Base-by-base conservation (phyloP, 257 asterid species). In the Capsicum pubescens region DNA sequence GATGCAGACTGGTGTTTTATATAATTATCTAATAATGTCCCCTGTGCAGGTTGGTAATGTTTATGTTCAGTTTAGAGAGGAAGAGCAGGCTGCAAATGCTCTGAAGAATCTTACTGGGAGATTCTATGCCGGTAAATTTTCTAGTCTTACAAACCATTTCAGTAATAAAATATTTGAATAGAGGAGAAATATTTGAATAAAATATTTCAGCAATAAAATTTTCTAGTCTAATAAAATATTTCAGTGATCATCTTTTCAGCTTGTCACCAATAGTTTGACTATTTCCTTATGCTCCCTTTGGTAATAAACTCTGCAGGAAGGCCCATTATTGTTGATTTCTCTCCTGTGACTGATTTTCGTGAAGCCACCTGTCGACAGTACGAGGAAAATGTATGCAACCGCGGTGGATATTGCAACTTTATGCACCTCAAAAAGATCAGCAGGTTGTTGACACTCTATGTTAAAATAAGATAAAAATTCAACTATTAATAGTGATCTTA, bases 331-430 rank as follows among this genome's bases (percentile, higher is more conserved):
- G 93, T 97, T 81, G 99, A 97, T 87, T 93, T 95, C 90, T 97
- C 99, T 42, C 99, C 99, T 0, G 98, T 93, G 83, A 97, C 99
- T 21, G 98, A 95, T 89, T 93, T 97, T 68, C 98, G 98, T 87
- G 99, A 97, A 84, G 99, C 99, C 68, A 97, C 99, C 50, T 97
- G 99, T 85, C 87, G 98, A 91, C 99, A 97, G 89, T 97, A 97
- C 17, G 99, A 97, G 89, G 99, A 97, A 86, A 92, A 93, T 74
- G 89, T 94, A 77, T 97, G 99, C 89, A 93, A 92, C 86, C 99
- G 99, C 84, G 98, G 98, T 87, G 99, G 99, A n/a, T 95, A 97
- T 90, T 97, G 99, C 88, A 97, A 97, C 86, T 97, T 97, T 86
- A 97, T 97, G 99, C 99, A 95, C 89, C 96, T 94, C 90, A 97